Conservation (phyloP, 2,329 filamentous ascomycete species). For the Calonectria multiphialidica region DNA sequence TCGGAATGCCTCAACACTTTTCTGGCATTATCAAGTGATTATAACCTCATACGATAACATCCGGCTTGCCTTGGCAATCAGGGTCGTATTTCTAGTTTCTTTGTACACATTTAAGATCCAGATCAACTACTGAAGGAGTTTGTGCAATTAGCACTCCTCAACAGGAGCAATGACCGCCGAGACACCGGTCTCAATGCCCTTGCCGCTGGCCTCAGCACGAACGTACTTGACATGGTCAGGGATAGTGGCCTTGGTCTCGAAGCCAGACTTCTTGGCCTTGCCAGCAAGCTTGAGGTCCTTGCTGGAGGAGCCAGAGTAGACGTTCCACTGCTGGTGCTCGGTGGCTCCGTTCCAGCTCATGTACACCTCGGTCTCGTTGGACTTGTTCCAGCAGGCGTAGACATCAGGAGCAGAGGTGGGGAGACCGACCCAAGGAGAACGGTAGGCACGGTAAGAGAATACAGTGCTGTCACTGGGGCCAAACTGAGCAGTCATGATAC, state of each 20-base stretch:
- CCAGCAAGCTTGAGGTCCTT: not conserved
- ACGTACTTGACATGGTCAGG: not conserved
- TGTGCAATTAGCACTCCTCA: not conserved
- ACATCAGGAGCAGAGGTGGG: not conserved
- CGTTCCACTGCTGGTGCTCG: not conserved
- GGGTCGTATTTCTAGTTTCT: not conserved
- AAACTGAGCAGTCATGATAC: not conserved
- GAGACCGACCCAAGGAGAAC: not conserved
- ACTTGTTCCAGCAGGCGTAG: constrained; percentile 4
- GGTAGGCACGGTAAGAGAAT: constrained; percentile 4
- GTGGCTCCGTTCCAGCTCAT: constrained; percentile 6
- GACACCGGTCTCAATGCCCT: not conserved
- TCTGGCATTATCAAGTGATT: not conserved
- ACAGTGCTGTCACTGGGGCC: not conserved
- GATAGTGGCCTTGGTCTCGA: constrained; percentile 7
- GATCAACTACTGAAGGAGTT: not conserved
- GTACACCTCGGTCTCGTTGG: not conserved
- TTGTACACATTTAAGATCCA: too few relatives aligned
- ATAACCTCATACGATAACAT: not conserved
- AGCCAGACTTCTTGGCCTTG: not conserved
- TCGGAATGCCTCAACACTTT: too few relatives aligned
- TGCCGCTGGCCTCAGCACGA: not conserved
- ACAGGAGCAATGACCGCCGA: not conserved
- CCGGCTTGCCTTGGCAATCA: not conserved
- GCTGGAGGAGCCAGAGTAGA: not conserved